Percentiles rank a stretch among this genome's conserved stretches.
These are phyloP conservation scores for Barbatosphaeria neglecta DNA, from an alignment of 495 filamentous ascomycete genomes.

Conservation along the genomic window DNA sequence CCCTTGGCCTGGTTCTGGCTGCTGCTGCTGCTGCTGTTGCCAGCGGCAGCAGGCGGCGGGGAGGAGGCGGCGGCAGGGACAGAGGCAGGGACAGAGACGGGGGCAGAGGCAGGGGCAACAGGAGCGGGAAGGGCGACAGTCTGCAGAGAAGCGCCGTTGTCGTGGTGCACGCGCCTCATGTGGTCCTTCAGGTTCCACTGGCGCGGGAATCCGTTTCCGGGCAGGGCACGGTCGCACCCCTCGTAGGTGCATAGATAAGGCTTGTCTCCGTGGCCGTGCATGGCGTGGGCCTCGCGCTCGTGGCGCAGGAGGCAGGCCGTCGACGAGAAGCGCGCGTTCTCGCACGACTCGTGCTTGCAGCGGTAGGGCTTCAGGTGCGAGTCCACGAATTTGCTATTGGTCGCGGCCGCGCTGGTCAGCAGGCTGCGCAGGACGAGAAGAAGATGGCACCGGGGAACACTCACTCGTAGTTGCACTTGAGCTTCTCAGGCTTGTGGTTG, in stretches of 20 bases:
- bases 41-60: conserved; percentile 4
- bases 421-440: conserved; percentile 2
- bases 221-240: conserved; percentile 68
- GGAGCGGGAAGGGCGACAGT: conserved; percentile 22
- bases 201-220: conserved; percentile 79
- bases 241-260: conserved; percentile 75
- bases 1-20: conserved; percentile 18
- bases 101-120: conserved; percentile 23
- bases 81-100: conserved; percentile 15
- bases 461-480: conserved; percentile 98
- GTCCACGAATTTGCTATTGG: conserved; percentile 78
- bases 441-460: conserved; percentile 14
- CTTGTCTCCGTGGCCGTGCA: conserved; percentile 88
- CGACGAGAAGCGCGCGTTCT: conserved; percentile 75
- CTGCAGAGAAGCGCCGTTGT: conserved; percentile 35
- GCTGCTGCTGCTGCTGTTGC: not conserved
- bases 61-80: conserved; percentile 1
- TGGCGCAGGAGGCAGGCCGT: conserved; percentile 92
- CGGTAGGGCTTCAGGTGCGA: conserved; percentile 89
- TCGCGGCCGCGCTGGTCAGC: conserved; percentile 21
- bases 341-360: conserved; percentile 70
- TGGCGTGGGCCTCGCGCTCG: conserved; percentile 85
- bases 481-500: conserved; percentile 74
- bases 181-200: conserved; percentile 92
- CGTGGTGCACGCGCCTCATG: conserved; percentile 87